Percentiles rank a stretch among this genome's conserved stretches.
These are phyloP conservation scores for Pisolithus sp. DNA, from an alignment of 768 basidiomycete species.

Conservation along the genomic window DNA sequence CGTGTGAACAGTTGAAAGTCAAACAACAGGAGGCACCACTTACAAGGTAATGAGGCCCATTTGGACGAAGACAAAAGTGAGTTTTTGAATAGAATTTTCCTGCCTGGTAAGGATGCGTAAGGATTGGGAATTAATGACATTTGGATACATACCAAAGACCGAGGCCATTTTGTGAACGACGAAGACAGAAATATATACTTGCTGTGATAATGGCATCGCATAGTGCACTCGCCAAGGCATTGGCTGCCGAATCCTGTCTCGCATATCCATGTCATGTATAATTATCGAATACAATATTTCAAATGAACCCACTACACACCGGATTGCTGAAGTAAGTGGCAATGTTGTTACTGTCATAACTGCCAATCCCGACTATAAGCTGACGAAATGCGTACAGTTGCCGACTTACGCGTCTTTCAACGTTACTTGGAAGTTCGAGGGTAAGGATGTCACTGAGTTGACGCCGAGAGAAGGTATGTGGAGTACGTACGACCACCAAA, in stretches of 20 bases:
- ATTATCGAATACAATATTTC: neutral
- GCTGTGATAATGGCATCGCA: slow-evolving; percentile 16
- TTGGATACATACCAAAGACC: neutral
- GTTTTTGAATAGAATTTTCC: no score
- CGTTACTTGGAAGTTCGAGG: neutral
- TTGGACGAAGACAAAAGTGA: no score
- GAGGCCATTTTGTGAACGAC: slow-evolving; percentile 2
- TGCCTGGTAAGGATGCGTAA: no score
- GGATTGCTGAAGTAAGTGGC: neutral
- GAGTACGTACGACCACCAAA: neutral
- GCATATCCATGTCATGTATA: neutral
- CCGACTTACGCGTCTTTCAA: neutral
- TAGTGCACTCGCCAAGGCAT: slow-evolving; percentile 10
- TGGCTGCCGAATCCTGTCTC: slow-evolving; percentile 6
- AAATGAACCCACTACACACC: neutral
- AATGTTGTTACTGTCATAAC: neutral
- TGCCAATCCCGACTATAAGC: neutral
- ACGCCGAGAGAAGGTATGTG: neutral
- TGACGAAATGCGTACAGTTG: neutral
- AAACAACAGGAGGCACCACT: no score
- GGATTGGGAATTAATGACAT: no score
- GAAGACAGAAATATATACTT: slow-evolving; percentile 14
- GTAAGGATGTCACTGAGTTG: neutral
- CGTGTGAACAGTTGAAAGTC: no score
- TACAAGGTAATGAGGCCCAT: no score